These are phyloP conservation scores for Ceratocystis harringtonii DNA, from an alignment of 2,329 filamentous ascomycete genomes.

Conservation along the genomic window DNA sequence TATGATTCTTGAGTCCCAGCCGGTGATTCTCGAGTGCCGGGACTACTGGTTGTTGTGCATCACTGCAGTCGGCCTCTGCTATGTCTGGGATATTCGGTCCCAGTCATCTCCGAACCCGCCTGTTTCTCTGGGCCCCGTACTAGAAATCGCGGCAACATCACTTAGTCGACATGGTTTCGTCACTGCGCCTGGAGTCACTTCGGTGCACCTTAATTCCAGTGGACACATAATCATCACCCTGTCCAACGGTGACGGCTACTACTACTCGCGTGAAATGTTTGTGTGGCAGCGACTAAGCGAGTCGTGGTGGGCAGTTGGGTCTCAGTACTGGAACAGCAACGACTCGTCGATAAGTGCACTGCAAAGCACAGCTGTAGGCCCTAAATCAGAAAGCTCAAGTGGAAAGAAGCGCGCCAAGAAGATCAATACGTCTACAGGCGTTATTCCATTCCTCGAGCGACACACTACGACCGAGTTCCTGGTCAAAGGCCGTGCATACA, in stretches of 20 bases:
- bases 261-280: conserved; percentile 72
- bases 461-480: conserved; percentile 90
- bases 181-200: conserved; percentile 69
- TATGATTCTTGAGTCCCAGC: conserved; percentile 76
- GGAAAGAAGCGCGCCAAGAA: conserved; percentile 32
- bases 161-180: conserved; percentile 63
- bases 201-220: conserved; percentile 76
- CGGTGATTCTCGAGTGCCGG: conserved; percentile 82
- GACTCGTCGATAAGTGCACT: conserved; percentile 76
- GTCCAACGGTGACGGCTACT: conserved; percentile 87
- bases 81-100: conserved; percentile 84
- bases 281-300: conserved; percentile 94
- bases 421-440: conserved; percentile 65
- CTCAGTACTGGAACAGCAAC: conserved; percentile 97
- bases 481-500: conserved; percentile 80
- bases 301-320: conserved; percentile 94
- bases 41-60: conserved; percentile 83
- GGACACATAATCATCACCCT: conserved; percentile 80
- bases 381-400: conserved; percentile 28
- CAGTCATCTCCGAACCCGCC: conserved; percentile 78
- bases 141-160: conserved; percentile 71
- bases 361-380: conserved; percentile 53
- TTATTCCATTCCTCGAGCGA: conserved; percentile 83
- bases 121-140: conserved; percentile 70
- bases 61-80: conserved; percentile 71